A percentile compares a stretch with the other conserved stretches of the same genome.
Conservation (phyloP, 2,329 filamentous ascomycete genomes). For the Hyphodiscus sp. region DNA sequence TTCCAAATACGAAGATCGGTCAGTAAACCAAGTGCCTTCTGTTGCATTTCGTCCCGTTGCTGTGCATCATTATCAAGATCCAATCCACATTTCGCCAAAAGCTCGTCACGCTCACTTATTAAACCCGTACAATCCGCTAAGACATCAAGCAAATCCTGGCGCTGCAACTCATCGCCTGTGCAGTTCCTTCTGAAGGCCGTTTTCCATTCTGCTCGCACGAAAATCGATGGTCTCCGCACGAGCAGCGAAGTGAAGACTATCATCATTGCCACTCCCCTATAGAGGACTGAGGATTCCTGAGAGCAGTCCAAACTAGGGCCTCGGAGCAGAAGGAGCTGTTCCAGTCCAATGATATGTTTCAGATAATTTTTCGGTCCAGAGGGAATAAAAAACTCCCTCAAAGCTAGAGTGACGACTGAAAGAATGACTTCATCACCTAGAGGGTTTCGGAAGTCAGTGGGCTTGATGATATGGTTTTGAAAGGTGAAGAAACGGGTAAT, state of each 20-base stretch:
- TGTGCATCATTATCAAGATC: neutral
- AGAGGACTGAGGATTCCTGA: constrained; percentile 13
- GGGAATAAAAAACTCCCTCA: constrained; percentile 26
- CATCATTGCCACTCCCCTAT: neutral
- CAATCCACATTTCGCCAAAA: neutral
- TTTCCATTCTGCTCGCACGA: constrained; percentile 27
- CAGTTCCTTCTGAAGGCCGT: constrained; percentile 13
- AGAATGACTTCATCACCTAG: constrained; percentile 24
- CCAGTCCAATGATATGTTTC: constrained; percentile 28
- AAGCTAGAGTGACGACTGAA: constrained; percentile 23
- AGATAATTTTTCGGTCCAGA: constrained; percentile 22
- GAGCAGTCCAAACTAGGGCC: constrained; percentile 13
- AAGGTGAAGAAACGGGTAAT: too few relatives aligned
- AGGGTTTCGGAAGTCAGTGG: too few relatives aligned
- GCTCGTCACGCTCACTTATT: constrained; percentile 14
- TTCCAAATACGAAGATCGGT: constrained; percentile 4
- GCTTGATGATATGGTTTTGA: too few relatives aligned
- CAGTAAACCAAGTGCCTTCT: constrained; percentile 1
- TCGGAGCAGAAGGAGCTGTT: constrained; percentile 25
- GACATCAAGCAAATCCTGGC: constrained; percentile 26
- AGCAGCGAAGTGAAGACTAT: neutral
- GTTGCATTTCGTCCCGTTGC: neutral
- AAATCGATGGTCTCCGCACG: constrained; percentile 18
- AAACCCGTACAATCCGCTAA: constrained; percentile 28
- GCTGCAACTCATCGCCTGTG: constrained; percentile 13